A percentile compares a stretch with the other conserved stretches of the same genome.
phyloP scores from a whole-genome alignment of 1,284 basidiomycete genomes.

The Ustilago sp. region DNA sequence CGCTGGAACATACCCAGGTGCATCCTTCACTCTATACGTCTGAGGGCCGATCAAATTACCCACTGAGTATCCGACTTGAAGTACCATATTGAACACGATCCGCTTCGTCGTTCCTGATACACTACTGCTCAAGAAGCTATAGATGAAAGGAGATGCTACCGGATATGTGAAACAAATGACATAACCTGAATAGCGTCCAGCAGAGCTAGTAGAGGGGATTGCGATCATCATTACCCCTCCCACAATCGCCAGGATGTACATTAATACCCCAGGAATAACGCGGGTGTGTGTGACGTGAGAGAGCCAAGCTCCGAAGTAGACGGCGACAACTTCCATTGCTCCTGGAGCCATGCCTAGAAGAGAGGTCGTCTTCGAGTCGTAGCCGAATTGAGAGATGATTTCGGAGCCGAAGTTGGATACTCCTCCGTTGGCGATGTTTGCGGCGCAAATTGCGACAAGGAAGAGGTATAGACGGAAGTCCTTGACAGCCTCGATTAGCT shows the following conservation, averaged over 20 bases:
- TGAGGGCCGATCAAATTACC: slow-evolving; percentile 66
- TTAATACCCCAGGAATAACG: slow-evolving; percentile 56
- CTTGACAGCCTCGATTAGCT: slow-evolving; percentile 73
- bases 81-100: slow-evolving; percentile 58
- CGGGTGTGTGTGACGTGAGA: slow-evolving; percentile 44
- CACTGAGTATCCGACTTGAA: slow-evolving; percentile 61
- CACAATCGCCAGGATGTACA: slow-evolving; percentile 56
- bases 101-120: slow-evolving; percentile 64
- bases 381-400: slow-evolving; percentile 66
- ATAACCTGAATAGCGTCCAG: slow-evolving; percentile 37
- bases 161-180: slow-evolving; percentile 35
- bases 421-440: slow-evolving; percentile 59
- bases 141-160: slow-evolving; percentile 46
- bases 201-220: slow-evolving; percentile 27
- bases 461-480: slow-evolving; percentile 71
- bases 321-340: slow-evolving; percentile 54
- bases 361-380: slow-evolving; percentile 55
- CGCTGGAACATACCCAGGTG: slow-evolving; percentile 59
- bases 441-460: slow-evolving; percentile 45
- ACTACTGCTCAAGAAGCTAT: slow-evolving; percentile 44
- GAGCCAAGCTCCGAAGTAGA: slow-evolving; percentile 55
- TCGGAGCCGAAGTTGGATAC: slow-evolving; percentile 61
- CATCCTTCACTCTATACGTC: slow-evolving; percentile 51
- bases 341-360: slow-evolving; percentile 66
- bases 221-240: slow-evolving; percentile 59